Percentiles rank a stretch among this genome's conserved stretches.
Conservation (phyloP, 768 basidiomycete genomes). For the Phylloporus sp. region DNA sequence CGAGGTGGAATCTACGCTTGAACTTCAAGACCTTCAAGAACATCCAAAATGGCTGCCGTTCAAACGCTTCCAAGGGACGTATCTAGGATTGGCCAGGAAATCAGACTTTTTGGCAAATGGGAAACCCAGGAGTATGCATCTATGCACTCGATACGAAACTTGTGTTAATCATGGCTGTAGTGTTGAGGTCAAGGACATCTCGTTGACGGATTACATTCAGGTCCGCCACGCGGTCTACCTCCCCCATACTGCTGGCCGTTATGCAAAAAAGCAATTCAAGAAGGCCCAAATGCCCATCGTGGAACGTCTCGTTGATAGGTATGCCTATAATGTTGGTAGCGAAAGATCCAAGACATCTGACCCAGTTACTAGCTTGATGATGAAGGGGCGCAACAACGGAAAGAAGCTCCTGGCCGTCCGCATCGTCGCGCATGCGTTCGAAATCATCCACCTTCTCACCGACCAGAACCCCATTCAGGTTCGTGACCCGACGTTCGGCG, state of each 20-base stretch:
- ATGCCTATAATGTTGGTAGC: slow-evolving; percentile 21
- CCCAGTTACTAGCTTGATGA: slow-evolving; percentile 77
- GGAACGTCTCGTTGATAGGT: slow-evolving; percentile 98
- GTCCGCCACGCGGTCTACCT: slow-evolving; percentile 96
- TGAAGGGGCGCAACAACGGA: slow-evolving; percentile 99
- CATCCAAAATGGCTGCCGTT: slow-evolving; percentile 53
- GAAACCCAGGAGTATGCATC: slow-evolving; percentile 87
- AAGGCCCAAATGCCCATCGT: slow-evolving; percentile 99
- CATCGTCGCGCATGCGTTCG: slow-evolving; percentile 98
- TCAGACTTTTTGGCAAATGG: slow-evolving; percentile 99
- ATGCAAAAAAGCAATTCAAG: slow-evolving; percentile 99
- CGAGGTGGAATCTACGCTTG: slow-evolving; percentile 12
- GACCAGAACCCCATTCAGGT: slow-evolving; percentile 99
- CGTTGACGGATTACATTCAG: slow-evolving; percentile 98
- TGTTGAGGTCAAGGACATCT: slow-evolving; percentile 99
- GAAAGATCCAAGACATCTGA: background rate
- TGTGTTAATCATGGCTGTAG: slow-evolving; percentile 39
- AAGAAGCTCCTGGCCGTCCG: slow-evolving; percentile 99
- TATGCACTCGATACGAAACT: background rate
- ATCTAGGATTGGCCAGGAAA: slow-evolving; percentile 75
- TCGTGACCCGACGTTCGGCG: slow-evolving; percentile 19
- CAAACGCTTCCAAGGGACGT: slow-evolving; percentile 81
- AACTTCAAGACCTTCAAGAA: slow-evolving; percentile 30
- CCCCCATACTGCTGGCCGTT: slow-evolving; percentile 98
- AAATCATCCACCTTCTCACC: slow-evolving; percentile 99